Base-by-base conservation (phyloP, 345 rosid species). In the Brassica juncea region DNA sequence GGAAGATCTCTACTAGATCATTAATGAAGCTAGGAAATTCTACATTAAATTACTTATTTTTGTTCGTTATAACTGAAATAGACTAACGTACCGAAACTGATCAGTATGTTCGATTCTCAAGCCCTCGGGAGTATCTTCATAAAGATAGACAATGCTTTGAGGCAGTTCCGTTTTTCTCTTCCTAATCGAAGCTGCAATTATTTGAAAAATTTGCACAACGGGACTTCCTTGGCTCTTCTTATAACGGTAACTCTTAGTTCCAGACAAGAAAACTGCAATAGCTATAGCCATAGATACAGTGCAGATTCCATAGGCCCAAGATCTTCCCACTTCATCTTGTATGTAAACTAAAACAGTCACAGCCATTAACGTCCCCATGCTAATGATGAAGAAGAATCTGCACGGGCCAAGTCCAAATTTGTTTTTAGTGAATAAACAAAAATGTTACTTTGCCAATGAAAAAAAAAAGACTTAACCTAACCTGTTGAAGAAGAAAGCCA, bases 211-310 rank as follows among this genome's bases (percentile, higher is more conserved):
- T 66, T 89, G 96, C 34, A 92, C 93, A 10, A 92, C 82, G 3
- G 97, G 97, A 80, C 94, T 94, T 15, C 97, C 96, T 78, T 59
- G 42, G 78, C 91, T 80, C 68, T 88, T 89, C 89, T 94, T 92
- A 77, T 89, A 92, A 72, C 98, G 84, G 52, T 89, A 94, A 19
- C 77, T 84, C 68, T 81, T 88, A 6, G 84, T 87, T 54, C 96
- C 94, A 3, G 83, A 87, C 44, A 92, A 77, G 78, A 94, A 86
- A 44, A 90, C 28, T 66, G 77, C 6, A 31, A 92, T 76, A 25
- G 96, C 94, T 19, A 81, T 39, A 64, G 78, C 67, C 97, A 94
- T 90, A 1, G 94, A 87, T 12, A 77, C 74, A 5, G 89, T 83
- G 74, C 92, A 89, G 32, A 88, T 83, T 6, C 90, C 91, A 58